Evolutionary conservation across 1,139 yeast genomes (phyloP).

Genomic region (Hanseniaspora sp.): DNA sequence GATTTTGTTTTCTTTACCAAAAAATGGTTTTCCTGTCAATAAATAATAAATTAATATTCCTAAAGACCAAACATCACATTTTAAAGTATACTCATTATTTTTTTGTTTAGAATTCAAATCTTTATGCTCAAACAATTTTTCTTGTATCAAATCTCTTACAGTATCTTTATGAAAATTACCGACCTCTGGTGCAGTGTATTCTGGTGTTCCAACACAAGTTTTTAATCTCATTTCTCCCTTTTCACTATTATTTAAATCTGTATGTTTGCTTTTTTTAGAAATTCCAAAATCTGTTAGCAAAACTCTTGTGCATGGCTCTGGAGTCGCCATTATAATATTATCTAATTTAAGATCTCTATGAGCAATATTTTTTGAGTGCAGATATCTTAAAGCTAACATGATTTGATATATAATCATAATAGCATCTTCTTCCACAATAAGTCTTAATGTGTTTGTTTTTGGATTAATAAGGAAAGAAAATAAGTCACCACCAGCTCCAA

Average conservation of each 20-base stretch:
- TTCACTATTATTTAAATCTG: slow-evolving; percentile 17
- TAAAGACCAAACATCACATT: slow-evolving; percentile 60
- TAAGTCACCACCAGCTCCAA: slow-evolving; percentile 53
- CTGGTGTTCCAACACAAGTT: slow-evolving; percentile 57
- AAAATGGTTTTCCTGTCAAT: slow-evolving; percentile 50
- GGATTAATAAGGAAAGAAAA: slow-evolving; percentile 43
- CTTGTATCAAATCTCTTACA: slow-evolving; percentile 27
- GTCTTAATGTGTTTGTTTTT: slow-evolving; percentile 32
- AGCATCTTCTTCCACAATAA: slow-evolving; percentile 45
- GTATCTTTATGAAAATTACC: slow-evolving; percentile 25
- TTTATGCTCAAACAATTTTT: slow-evolving; percentile 22
- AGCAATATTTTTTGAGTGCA: slow-evolving; percentile 42
- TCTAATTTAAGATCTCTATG: slow-evolving; percentile 51
- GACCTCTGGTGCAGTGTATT: slow-evolving; percentile 59
- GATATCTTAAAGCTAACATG: slow-evolving; percentile 41
- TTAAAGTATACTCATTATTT: slow-evolving; percentile 38
- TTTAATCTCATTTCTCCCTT: slow-evolving; percentile 33
- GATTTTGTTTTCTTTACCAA: slow-evolving; percentile 31
- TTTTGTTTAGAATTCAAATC: slow-evolving; percentile 24
- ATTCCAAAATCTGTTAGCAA: slow-evolving; percentile 59
- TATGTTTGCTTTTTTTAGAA: slow-evolving; percentile 35
- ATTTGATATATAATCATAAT: slow-evolving; percentile 47
- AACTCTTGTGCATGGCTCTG: slow-evolving; percentile 42
- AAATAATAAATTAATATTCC: slow-evolving; percentile 50
- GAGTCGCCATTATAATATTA: slow-evolving; percentile 43